phyloP scores from a whole-genome alignment of 768 basidiomycete species.

The Hericium coralloides region DNA sequence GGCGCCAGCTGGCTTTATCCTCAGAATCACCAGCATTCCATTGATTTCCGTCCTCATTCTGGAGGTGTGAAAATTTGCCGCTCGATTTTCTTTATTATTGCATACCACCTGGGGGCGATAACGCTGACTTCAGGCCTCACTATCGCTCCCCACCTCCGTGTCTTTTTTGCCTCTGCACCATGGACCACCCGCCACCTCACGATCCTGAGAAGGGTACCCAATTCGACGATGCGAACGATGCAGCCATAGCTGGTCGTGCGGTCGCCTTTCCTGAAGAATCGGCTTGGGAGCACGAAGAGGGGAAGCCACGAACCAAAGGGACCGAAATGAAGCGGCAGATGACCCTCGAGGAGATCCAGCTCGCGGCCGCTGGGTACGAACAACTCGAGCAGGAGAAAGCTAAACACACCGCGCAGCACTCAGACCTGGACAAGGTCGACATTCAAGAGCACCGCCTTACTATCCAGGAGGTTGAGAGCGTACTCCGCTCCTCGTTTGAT shows the following conservation, averaged over 20 bases:
- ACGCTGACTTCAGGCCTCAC: too few relatives aligned
- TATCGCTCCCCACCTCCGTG: background rate
- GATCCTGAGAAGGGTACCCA: constrained; percentile 8
- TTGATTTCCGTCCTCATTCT: background rate
- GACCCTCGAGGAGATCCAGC: constrained; percentile 58
- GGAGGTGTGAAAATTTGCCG: background rate
- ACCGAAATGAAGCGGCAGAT: constrained; percentile 53
- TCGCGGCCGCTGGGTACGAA: constrained; percentile 62
- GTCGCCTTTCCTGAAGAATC: constrained; percentile 42
- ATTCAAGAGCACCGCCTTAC: constrained; percentile 47
- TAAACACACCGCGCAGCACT: constrained; percentile 17
- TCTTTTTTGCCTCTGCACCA: background rate
- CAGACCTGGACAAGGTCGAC: constrained; percentile 34
- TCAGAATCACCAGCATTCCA: background rate
- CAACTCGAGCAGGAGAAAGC: constrained; percentile 44
- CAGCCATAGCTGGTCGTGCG: constrained; percentile 29
- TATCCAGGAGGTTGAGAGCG: constrained; percentile 30
- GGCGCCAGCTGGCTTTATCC: background rate
- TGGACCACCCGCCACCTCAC: constrained; percentile 2
- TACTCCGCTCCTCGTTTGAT: constrained; percentile 42
- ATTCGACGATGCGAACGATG: constrained; percentile 9
- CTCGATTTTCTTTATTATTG: background rate
- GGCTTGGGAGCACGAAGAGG: constrained; percentile 17
- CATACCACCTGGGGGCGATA: too few relatives aligned
- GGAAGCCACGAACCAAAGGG: constrained; percentile 41